phyloP scores from a whole-genome alignment of 2,329 filamentous ascomycete species.

The Penicillium capsulatum region DNA sequence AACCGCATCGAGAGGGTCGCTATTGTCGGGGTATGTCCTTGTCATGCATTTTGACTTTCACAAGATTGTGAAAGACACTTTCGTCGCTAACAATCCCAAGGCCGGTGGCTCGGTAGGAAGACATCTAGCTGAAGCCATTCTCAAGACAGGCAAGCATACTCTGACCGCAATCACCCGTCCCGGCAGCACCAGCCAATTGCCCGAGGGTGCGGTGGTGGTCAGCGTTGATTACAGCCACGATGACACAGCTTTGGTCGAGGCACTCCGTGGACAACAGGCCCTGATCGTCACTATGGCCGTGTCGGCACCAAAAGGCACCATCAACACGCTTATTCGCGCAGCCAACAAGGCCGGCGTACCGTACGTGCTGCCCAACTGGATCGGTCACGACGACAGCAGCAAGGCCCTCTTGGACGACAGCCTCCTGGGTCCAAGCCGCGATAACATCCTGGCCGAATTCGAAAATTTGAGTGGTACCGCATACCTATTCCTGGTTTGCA shows the following conservation, averaged over 20 bases:
- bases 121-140: background rate
- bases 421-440: background rate
- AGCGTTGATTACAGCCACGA: conserved; percentile 6
- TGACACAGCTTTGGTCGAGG: conserved; percentile 1
- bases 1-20: conserved; percentile 9
- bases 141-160: conserved; percentile 5
- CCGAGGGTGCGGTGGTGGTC: conserved; percentile 2
- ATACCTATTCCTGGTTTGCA: conserved; percentile 4
- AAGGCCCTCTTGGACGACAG: background rate
- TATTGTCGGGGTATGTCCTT: conserved; percentile 8
- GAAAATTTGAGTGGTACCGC: background rate
- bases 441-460: background rate
- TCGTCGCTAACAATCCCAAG: too few relatives aligned
- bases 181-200: conserved; percentile 3
- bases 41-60: too few relatives aligned
- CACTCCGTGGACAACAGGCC: conserved; percentile 7
- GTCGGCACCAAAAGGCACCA: conserved; percentile 2
- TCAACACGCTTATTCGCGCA: conserved; percentile 7
- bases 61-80: too few relatives aligned
- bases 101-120: conserved; percentile 7
- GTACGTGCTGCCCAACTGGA: conserved; percentile 2
- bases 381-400: background rate
- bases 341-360: conserved; percentile 2
- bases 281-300: conserved; percentile 6
- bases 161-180: conserved; percentile 7